Evolutionary conservation across 495 filamentous ascomycete genomes (phyloP).

Genomic region (Massariosphaeria phaeospora): DNA sequence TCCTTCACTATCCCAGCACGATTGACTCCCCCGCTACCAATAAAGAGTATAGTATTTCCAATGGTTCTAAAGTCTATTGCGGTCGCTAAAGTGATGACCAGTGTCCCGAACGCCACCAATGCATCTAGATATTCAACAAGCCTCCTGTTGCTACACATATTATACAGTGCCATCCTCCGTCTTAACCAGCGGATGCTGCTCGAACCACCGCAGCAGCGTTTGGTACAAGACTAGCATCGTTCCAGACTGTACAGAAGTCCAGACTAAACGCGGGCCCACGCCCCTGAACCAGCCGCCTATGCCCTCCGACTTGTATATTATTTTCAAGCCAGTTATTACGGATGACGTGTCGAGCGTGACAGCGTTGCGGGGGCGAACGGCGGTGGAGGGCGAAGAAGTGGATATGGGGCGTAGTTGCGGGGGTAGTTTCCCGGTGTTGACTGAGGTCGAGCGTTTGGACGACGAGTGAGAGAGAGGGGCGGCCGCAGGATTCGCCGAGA

Average conservation of each 20-base stretch:
- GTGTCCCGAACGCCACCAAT: slow-evolving; percentile 9
- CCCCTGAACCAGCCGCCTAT: slow-evolving; percentile 88
- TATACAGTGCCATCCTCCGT: not conserved
- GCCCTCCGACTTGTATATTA: slow-evolving; percentile 87
- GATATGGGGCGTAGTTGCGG: slow-evolving; percentile 61
- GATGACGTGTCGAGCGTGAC: slow-evolving; percentile 80
- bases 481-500: slow-evolving; percentile 5
- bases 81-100: not conserved
- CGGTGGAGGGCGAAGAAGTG: slow-evolving; percentile 75
- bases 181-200: slow-evolving; percentile 42
- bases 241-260: slow-evolving; percentile 94
- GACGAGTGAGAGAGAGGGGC: not conserved
- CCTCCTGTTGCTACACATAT: not conserved
- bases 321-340: slow-evolving; percentile 72
- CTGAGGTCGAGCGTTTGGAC: not conserved
- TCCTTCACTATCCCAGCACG: not conserved
- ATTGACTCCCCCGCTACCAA: no score
- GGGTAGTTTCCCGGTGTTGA: slow-evolving; percentile 15
- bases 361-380: slow-evolving; percentile 66
- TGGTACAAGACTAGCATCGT: slow-evolving; percentile 98
- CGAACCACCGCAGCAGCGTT: slow-evolving; percentile 71
- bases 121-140: slow-evolving; percentile 10
- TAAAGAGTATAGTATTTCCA: not conserved
- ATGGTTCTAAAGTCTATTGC: not conserved
- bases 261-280: slow-evolving; percentile 88